phyloP scores from a whole-genome alignment of 192 early-diverging fungal species.

The Coemansia sp. region DNA sequence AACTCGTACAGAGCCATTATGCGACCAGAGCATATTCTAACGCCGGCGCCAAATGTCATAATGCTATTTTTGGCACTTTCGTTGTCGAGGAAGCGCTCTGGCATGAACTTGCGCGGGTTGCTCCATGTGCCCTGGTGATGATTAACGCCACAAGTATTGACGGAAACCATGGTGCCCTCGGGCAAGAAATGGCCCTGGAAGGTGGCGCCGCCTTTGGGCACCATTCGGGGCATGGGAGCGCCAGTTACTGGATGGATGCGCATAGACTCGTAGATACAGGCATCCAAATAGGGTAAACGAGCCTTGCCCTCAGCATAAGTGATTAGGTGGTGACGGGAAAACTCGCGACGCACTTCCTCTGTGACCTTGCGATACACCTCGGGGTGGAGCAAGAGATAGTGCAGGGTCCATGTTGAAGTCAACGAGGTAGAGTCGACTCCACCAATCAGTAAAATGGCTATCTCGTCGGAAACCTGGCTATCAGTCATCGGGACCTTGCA shows the following conservation, averaged over 20 bases:
- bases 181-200: conserved; percentile 38
- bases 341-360: conserved; percentile 28
- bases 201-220: conserved; percentile 26
- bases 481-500: conserved; percentile 34
- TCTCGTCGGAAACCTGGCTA: conserved; percentile 33
- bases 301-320: conserved; percentile 32
- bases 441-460: conserved; percentile 22
- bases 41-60: conserved; percentile 37
- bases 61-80: conserved; percentile 11
- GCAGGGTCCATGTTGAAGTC: conserved; percentile 38
- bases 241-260: conserved; percentile 29
- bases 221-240: conserved; percentile 16
- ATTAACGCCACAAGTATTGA: conserved; percentile 30
- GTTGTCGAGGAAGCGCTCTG: conserved; percentile 30
- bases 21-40: conserved; percentile 35
- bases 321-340: conserved; percentile 30
- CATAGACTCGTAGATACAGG: conserved; percentile 47
- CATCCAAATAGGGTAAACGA: conserved; percentile 38
- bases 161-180: conserved; percentile 12
- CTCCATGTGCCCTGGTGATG: conserved; percentile 14
- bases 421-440: conserved; percentile 43
- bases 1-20: conserved; percentile 37
- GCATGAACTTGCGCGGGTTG: conserved; percentile 23
- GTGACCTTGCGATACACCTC: conserved; percentile 12
- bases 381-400: conserved; percentile 38